Conservation (phyloP, 1,139 yeast genomes). For the Yamadazyma epiphylla region DNA sequence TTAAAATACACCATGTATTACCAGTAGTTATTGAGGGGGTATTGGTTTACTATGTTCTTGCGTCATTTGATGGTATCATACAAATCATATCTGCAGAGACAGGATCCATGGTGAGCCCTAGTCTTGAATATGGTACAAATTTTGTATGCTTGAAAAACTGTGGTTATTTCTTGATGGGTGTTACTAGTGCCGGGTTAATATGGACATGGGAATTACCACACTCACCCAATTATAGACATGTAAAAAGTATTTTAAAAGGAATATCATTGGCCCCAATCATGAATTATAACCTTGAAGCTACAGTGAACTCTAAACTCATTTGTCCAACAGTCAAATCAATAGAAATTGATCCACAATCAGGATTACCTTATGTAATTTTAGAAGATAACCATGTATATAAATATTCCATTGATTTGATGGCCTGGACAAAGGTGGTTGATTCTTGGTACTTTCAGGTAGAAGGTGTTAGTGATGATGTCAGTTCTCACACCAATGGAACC, state of each 20-base stretch:
- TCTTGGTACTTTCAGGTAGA: conserved; percentile 39
- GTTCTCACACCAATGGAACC: too few species aligned
- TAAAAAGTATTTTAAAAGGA: conserved; percentile 31
- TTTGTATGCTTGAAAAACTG: conserved; percentile 50
- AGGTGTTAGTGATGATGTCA: too few species aligned
- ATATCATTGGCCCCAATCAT: conserved; percentile 52
- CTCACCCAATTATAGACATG: conserved; percentile 8
- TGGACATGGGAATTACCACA: conserved; percentile 45
- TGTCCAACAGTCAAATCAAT: conserved; percentile 27
- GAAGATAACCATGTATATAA: conserved; percentile 33
- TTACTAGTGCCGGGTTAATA: conserved; percentile 46
- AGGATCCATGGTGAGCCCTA: conserved; percentile 49
- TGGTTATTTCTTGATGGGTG: conserved; percentile 51
- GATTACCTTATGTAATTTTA: conserved; percentile 40
- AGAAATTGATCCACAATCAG: conserved; percentile 30
- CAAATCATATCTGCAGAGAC: conserved; percentile 67
- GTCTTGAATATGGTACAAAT: conserved; percentile 59
- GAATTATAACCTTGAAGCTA: conserved; percentile 20
- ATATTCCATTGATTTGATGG: conserved; percentile 34
- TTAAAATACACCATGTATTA: conserved; percentile 37
- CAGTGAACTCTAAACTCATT: conserved; percentile 8
- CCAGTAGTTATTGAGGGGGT: conserved; percentile 27
- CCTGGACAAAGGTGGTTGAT: conserved; percentile 48
- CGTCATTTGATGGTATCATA: conserved; percentile 66
- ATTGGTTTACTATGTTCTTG: conserved; percentile 47